These are phyloP conservation scores for Wallacemonas sp. DNA, from an alignment of 208 protist genomes.

Conservation along the genomic window DNA sequence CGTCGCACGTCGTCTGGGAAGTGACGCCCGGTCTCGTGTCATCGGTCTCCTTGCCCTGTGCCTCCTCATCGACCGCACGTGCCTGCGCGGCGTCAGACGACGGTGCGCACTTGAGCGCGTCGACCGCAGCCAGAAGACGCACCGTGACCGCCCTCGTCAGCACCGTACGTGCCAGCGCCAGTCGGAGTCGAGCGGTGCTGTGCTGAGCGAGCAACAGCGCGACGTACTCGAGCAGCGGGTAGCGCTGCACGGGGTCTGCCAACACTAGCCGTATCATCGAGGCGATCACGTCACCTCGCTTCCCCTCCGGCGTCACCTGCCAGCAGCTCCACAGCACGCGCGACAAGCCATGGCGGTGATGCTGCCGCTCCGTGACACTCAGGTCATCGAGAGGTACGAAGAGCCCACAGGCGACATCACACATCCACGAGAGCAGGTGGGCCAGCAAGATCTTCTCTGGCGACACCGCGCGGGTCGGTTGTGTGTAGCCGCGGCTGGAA, in stretches of 20 bases:
- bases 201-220: constrained; percentile 64
- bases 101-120: too few relatives aligned
- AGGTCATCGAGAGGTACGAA: constrained; percentile 31
- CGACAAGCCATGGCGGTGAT: constrained; percentile 35
- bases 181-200: constrained; percentile 19
- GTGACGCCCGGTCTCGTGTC: constrained; percentile 23
- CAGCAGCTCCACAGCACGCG: constrained; percentile 55
- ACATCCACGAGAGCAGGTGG: constrained; percentile 37
- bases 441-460: not conserved
- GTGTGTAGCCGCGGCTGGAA: too few relatives aligned
- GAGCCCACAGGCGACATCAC: constrained; percentile 23
- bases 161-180: constrained; percentile 31
- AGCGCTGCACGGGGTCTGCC: constrained; percentile 29
- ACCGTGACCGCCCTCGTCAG: constrained; percentile 25
- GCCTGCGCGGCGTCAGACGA: too few relatives aligned
- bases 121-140: constrained; percentile 14
- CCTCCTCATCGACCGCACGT: too few relatives aligned
- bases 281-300: constrained; percentile 27
- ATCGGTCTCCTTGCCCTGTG: constrained; percentile 9
- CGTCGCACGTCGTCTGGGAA: constrained; percentile 7
- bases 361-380: constrained; percentile 13
- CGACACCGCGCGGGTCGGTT: too few relatives aligned
- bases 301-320: constrained; percentile 4
- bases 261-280: constrained; percentile 52
- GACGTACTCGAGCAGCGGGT: constrained; percentile 62